phyloP scores from a whole-genome alignment of 2,329 filamentous ascomycete genomes.

The Bipolaris cookei region DNA sequence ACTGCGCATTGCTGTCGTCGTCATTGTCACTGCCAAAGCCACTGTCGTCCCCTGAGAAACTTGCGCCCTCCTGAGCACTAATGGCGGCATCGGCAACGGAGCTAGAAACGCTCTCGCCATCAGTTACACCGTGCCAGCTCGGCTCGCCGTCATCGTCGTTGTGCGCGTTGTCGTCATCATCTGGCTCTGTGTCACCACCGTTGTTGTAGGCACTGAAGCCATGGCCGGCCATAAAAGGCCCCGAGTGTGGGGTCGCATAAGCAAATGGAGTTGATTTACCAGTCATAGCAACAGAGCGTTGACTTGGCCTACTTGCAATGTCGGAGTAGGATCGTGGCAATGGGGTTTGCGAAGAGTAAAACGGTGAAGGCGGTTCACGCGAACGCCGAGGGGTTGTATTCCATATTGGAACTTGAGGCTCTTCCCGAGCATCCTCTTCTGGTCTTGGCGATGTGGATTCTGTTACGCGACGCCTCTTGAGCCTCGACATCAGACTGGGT shows the following conservation, averaged over 20 bases:
- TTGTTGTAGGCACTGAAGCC: constrained; percentile 33
- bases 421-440: constrained; percentile 15
- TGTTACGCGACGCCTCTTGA: constrained; percentile 57
- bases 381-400: constrained; percentile 53
- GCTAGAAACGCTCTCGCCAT: constrained; percentile 35
- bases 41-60: constrained; percentile 47
- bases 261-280: constrained; percentile 63
- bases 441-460: constrained; percentile 36
- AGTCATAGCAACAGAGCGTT: constrained; percentile 45
- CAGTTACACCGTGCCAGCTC: constrained; percentile 40
- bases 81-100: constrained; percentile 22
- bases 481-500: constrained; percentile 43
- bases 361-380: constrained; percentile 53
- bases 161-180: constrained; percentile 43
- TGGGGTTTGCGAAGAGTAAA: constrained; percentile 42
- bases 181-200: constrained; percentile 44
- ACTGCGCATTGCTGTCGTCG: constrained; percentile 23
- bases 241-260: constrained; percentile 77
- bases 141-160: constrained; percentile 37
- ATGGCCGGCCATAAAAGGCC: constrained; percentile 40
- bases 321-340: constrained; percentile 42
- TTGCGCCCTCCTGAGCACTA: constrained; percentile 40
- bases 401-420: constrained; percentile 41
- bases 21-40: constrained; percentile 40
- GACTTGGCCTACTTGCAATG: constrained; percentile 51